phyloP scores from a whole-genome alignment of 1,284 basidiomycete genomes.

The Irpex sp. region DNA sequence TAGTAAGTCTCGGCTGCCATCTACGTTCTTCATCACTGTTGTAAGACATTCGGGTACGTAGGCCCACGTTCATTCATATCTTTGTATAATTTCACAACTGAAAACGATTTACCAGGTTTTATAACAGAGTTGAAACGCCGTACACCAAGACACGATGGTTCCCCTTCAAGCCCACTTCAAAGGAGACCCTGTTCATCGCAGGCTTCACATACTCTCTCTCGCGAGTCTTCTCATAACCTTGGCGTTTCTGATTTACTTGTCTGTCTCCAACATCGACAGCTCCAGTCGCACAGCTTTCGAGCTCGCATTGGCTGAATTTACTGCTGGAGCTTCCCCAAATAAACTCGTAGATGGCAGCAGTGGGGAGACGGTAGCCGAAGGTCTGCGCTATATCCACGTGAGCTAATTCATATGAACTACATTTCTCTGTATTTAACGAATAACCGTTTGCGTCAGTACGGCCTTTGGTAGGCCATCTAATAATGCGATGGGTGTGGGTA shows the following conservation, averaged over 20 bases:
- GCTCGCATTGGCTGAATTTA: background rate
- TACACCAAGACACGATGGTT: no score
- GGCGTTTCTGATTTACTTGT: background rate
- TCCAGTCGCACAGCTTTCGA: background rate
- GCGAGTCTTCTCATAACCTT: background rate
- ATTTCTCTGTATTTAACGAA: no score
- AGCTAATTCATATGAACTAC: background rate
- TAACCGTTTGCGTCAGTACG: background rate
- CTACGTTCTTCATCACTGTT: no score
- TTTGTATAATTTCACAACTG: no score
- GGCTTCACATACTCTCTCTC: background rate
- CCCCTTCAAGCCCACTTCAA: background rate
- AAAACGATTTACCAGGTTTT: no score
- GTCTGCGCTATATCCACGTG: background rate
- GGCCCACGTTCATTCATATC: background rate
- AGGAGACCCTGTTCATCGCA: background rate
- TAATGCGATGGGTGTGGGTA: background rate
- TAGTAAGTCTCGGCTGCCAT: no score
- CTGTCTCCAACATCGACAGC: background rate
- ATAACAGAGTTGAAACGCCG: no score
- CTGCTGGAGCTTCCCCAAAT: background rate
- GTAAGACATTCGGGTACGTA: no score
- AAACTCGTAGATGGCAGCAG: background rate
- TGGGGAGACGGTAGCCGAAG: background rate
- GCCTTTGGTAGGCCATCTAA: background rate